phyloP scores from a whole-genome alignment of 2,329 filamentous ascomycete genomes.

The Aspergillus pseudotamarii region DNA sequence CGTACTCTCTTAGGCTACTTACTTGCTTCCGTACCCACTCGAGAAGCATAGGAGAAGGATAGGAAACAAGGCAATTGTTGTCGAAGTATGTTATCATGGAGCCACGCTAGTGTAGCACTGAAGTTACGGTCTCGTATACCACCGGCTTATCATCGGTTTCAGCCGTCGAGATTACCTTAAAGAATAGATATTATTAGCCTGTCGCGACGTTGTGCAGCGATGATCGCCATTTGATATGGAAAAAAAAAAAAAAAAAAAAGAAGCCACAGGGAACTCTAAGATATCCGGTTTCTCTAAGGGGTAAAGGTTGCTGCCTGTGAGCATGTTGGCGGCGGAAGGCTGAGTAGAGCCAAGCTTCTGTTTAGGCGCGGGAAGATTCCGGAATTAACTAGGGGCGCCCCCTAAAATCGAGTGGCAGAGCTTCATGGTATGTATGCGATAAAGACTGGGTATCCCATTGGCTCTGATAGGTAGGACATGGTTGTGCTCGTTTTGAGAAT shows the following conservation, averaged over 20 bases:
- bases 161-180: background rate
- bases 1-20: background rate
- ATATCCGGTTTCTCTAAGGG: slow-evolving; percentile 4
- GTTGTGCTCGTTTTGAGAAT: background rate
- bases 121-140: background rate
- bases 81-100: background rate
- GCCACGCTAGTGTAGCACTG: background rate
- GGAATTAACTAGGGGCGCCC: slow-evolving; percentile 5
- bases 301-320: slow-evolving; percentile 12
- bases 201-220: background rate
- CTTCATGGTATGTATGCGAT: background rate
- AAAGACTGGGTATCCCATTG: background rate
- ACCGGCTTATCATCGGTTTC: background rate
- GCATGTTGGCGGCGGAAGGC: background rate
- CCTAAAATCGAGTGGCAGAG: background rate
- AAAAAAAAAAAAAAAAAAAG: background rate
- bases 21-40: background rate
- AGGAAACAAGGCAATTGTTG: background rate
- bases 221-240: slow-evolving; percentile 6
- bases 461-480: background rate
- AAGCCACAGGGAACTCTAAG: slow-evolving; percentile 6
- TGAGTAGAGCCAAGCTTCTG: slow-evolving; percentile 7
- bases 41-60: background rate
- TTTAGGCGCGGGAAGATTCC: slow-evolving; percentile 16
- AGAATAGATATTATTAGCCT: background rate